A percentile compares a stretch with the other conserved stretches of the same genome.
Evolutionary conservation across 1,284 basidiomycete genomes (phyloP).

Genomic region (Heterobasidion irregulare): DNA sequence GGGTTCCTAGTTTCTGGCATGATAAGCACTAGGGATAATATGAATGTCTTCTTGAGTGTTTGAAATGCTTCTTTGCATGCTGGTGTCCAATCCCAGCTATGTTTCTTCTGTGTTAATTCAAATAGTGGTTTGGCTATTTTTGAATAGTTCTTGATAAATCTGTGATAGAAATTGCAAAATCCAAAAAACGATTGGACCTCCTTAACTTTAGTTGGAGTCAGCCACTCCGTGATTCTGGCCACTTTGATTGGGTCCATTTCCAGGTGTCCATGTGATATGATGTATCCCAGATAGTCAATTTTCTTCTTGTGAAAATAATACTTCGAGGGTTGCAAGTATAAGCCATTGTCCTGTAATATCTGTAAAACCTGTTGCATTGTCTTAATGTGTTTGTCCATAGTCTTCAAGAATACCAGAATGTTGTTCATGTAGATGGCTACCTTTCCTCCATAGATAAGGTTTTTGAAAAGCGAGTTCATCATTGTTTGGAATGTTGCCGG

Average conservation of each 20-base stretch:
- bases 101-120: slow-evolving; percentile 12
- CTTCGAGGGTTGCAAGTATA: slow-evolving; percentile 28
- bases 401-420: slow-evolving; percentile 16
- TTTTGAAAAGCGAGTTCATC: slow-evolving; percentile 17
- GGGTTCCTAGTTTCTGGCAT: too few species aligned
- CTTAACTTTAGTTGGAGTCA: slow-evolving; percentile 15
- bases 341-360: slow-evolving; percentile 18
- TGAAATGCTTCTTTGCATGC: neutral
- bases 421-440: slow-evolving; percentile 21
- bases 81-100: neutral
- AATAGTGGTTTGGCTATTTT: slow-evolving; percentile 19
- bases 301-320: slow-evolving; percentile 24
- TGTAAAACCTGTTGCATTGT: slow-evolving; percentile 23
- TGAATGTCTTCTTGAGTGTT: too few species aligned
- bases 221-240: slow-evolving; percentile 23
- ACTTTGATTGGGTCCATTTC: slow-evolving; percentile 30
- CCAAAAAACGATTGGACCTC: slow-evolving; percentile 27
- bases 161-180: slow-evolving; percentile 30
- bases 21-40: too few species aligned
- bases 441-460: slow-evolving; percentile 11
- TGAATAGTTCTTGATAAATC: slow-evolving; percentile 29
- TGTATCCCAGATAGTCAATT: slow-evolving; percentile 30
- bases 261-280: slow-evolving; percentile 19
- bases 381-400: slow-evolving; percentile 8
- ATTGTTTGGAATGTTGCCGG: slow-evolving; percentile 16